These are phyloP conservation scores for Dioscorea alata DNA, from an alignment of 106 monocot species.

Conservation along the genomic window DNA sequence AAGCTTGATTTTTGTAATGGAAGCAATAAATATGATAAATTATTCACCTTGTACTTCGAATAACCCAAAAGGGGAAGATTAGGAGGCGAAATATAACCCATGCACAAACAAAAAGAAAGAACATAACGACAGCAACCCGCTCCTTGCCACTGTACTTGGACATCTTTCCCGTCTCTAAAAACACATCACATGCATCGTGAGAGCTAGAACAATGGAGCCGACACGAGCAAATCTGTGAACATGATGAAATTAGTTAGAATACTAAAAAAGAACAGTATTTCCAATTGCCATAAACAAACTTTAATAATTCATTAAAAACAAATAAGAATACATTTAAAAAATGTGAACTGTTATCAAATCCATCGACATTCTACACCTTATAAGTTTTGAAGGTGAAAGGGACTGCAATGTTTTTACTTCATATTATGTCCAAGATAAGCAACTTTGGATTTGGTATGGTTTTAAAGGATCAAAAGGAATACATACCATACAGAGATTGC, in stretches of 20 bases:
- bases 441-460: no score
- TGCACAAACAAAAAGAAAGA: constrained; percentile 66
- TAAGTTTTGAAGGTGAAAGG: no score
- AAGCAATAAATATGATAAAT: background rate
- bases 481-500: no score
- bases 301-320: no score
- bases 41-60: constrained; percentile 84
- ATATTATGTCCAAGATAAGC: no score
- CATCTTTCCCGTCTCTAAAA: constrained; percentile 91
- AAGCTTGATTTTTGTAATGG: background rate
- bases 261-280: no score
- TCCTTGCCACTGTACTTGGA: constrained; percentile 74
- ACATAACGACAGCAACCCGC: constrained; percentile 43
- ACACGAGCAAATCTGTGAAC: constrained; percentile 75
- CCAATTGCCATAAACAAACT: no score
- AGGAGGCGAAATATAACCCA: constrained; percentile 77
- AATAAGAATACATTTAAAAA: no score
- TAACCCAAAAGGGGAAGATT: constrained; percentile 83
- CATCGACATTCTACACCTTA: no score
- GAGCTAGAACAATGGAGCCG: constrained; percentile 81
- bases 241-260: background rate
- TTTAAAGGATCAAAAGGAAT: no score
- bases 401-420: no score
- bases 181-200: constrained; percentile 96
- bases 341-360: no score